phyloP scores from a whole-genome alignment of 352 stramenopile species.

The Pythium rishiriense region DNA sequence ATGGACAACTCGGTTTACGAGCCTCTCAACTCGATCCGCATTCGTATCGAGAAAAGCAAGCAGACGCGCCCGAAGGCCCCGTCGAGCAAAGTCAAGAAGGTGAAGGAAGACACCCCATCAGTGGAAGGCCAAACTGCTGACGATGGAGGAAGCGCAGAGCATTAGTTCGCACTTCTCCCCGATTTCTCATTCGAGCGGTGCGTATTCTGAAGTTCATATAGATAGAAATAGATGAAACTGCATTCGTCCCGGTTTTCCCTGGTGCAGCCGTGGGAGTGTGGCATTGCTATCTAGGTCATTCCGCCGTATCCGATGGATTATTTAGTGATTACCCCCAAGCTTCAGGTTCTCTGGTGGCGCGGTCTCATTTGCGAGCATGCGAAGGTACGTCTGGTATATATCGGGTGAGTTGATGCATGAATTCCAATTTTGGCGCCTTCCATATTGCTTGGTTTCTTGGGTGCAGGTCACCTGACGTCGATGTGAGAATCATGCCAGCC shows the following conservation, averaged over 20 bases:
- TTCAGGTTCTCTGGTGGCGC: too few species aligned
- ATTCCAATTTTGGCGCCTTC: background rate
- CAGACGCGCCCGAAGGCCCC: conserved; percentile 26
- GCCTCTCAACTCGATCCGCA: conserved; percentile 36
- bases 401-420: background rate
- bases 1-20: conserved; percentile 65
- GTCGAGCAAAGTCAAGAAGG: conserved; percentile 20
- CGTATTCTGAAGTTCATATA: background rate
- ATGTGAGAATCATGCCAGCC: conserved; percentile 4
- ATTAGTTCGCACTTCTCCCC: background rate
- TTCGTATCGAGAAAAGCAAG: conserved; percentile 33
- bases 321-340: too few species aligned
- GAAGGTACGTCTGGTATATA: background rate
- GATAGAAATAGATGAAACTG: background rate
- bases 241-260: background rate
- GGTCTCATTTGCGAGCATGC: background rate
- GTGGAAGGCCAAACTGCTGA: background rate
- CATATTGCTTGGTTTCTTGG: background rate
- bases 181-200: background rate
- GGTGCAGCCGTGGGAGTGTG: background rate
- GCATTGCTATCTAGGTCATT: background rate
- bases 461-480: background rate
- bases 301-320: background rate
- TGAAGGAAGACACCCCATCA: background rate
- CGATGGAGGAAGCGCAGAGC: background rate